Percentiles rank a stretch among this genome's conserved stretches.
Conservation (phyloP, 1,284 basidiomycete species). For the Cryptococcus sp. region DNA sequence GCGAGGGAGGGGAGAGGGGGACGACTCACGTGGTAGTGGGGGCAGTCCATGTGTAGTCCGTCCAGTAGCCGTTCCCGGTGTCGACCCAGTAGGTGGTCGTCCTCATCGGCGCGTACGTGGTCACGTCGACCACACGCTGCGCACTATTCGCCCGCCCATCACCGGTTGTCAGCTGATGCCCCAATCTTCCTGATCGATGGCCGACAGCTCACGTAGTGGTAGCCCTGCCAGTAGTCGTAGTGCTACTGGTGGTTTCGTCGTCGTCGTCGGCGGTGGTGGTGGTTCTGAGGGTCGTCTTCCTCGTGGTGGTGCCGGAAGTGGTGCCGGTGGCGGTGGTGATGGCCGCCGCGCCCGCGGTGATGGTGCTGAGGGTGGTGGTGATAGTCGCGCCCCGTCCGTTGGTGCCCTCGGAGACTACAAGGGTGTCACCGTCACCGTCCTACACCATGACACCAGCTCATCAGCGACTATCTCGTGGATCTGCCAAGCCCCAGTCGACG, state of each 20-base stretch:
- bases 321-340: slow-evolving; percentile 10
- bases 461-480: neutral
- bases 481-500: neutral
- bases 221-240: slow-evolving; percentile 6
- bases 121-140: slow-evolving; percentile 19
- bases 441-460: neutral
- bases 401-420: slow-evolving; percentile 30
- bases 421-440: slow-evolving; percentile 37
- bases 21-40: slow-evolving; percentile 25
- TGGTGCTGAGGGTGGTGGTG: slow-evolving; percentile 22
- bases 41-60: slow-evolving; percentile 31
- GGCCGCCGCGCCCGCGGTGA: slow-evolving; percentile 6
- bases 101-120: slow-evolving; percentile 24
- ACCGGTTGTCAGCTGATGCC: neutral
- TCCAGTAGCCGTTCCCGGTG: slow-evolving; percentile 30
- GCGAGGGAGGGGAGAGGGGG: neutral
- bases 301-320: slow-evolving; percentile 9
- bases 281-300: neutral
- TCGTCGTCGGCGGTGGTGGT: slow-evolving; percentile 1
- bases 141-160: neutral
- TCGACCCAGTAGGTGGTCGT: slow-evolving; percentile 38
- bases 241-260: slow-evolving; percentile 9
- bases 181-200: neutral
- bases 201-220: slow-evolving; percentile 18
- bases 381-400: slow-evolving; percentile 24